Conservation (phyloP, 306 rosid genomes). For the Phaseolus lunatus region DNA sequence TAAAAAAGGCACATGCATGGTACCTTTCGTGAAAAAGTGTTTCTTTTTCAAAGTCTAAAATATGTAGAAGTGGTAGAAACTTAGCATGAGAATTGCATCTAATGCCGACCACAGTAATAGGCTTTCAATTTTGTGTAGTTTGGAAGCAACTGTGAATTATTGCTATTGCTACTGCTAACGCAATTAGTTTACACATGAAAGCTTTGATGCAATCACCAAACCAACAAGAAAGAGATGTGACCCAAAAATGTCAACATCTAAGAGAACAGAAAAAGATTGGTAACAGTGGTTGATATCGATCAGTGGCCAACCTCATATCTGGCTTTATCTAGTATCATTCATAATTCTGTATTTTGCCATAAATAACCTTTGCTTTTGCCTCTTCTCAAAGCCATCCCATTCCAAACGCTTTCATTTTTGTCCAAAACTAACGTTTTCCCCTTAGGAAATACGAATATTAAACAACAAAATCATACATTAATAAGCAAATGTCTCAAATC, state of each 20-base stretch:
- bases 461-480: constrained; percentile 15
- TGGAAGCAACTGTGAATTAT: constrained; percentile 52
- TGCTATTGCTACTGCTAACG: constrained; percentile 18
- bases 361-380: constrained; percentile 43
- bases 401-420: constrained; percentile 22
- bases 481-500: constrained; percentile 29
- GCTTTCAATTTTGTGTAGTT: constrained; percentile 49
- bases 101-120: constrained; percentile 46
- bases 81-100: constrained; percentile 26
- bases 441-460: constrained; percentile 27
- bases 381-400: constrained; percentile 48
- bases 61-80: constrained; percentile 13
- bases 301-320: constrained; percentile 41
- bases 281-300: constrained; percentile 46
- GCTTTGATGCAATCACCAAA: constrained; percentile 48
- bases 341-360: constrained; percentile 17
- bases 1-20: not conserved
- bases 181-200: constrained; percentile 43
- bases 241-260: constrained; percentile 46
- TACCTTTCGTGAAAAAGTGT: not conserved
- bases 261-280: constrained; percentile 45
- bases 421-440: constrained; percentile 22
- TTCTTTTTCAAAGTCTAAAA: constrained; percentile 3
- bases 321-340: constrained; percentile 42
- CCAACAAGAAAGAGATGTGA: constrained; percentile 46